A percentile compares a stretch with the other conserved stretches of the same genome.
Evolutionary conservation across 2,329 filamentous ascomycete genomes (phyloP).

Genomic region (Furcasterigmium furcatum): DNA sequence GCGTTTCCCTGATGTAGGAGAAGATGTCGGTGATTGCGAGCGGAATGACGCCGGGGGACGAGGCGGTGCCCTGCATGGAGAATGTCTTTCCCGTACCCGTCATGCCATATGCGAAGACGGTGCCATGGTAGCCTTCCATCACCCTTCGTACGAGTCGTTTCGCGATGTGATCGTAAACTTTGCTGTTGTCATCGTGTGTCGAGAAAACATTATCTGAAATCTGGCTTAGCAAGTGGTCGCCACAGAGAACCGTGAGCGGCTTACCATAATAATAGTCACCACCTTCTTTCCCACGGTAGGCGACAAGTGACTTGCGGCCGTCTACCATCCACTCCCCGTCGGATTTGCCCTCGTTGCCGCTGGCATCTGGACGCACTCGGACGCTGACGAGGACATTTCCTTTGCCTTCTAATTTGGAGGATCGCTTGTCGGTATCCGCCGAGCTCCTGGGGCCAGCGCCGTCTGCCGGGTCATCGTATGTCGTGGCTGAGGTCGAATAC

Average conservation of each 20-base stretch:
- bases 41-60: slow-evolving; percentile 93
- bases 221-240: slow-evolving; percentile 13
- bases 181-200: slow-evolving; percentile 87
- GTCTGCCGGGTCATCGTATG: slow-evolving; percentile 77
- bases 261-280: slow-evolving; percentile 91
- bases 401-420: slow-evolving; percentile 68
- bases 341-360: slow-evolving; percentile 53
- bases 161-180: slow-evolving; percentile 90
- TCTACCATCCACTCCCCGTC: slow-evolving; percentile 93
- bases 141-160: slow-evolving; percentile 93
- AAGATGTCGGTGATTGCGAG: slow-evolving; percentile 98
- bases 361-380: slow-evolving; percentile 80
- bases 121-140: slow-evolving; percentile 99
- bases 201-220: slow-evolving; percentile 88
- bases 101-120: slow-evolving; percentile 98
- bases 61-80: slow-evolving; percentile 97
- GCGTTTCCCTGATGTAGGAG: slow-evolving; percentile 96
- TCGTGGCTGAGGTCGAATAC: slow-evolving; percentile 86
- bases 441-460: slow-evolving; percentile 29
- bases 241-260: slow-evolving; percentile 16
- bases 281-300: slow-evolving; percentile 83
- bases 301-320: slow-evolving; percentile 74
- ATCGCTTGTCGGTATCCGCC: slow-evolving; percentile 36
- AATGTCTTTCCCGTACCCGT: slow-evolving; percentile 98
- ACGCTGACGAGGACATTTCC: slow-evolving; percentile 97